A percentile compares a stretch with the other conserved stretches of the same genome.
phyloP scores from a whole-genome alignment of 1,139 yeast genomes.

The Pichia cactophila region DNA sequence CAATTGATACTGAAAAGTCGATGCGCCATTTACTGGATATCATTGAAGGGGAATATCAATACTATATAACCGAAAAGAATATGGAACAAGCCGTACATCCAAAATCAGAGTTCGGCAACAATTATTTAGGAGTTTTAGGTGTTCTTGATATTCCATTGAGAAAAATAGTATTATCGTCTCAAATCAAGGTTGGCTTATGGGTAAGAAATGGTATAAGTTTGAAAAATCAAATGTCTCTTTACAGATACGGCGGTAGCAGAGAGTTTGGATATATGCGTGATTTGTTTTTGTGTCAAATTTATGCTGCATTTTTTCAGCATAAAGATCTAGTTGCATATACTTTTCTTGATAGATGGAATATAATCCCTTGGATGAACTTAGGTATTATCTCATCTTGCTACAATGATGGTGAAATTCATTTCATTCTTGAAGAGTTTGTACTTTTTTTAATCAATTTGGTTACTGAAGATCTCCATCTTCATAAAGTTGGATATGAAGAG shows the following conservation, averaged over 20 bases:
- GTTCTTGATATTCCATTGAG: constrained; percentile 72
- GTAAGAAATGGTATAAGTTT: constrained; percentile 66
- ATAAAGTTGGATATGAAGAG: constrained; percentile 43
- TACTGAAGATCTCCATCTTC: constrained; percentile 59
- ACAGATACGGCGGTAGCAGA: constrained; percentile 72
- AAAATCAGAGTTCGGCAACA: not conserved
- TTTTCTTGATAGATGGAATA: constrained; percentile 63
- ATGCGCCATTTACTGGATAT: constrained; percentile 14
- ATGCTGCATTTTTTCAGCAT: constrained; percentile 43
- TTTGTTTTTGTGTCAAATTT: constrained; percentile 61
- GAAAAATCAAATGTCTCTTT: constrained; percentile 70
- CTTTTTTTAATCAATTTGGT: constrained; percentile 62
- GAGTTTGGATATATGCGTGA: constrained; percentile 80
- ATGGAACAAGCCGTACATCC: not conserved
- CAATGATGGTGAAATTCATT: constrained; percentile 31
- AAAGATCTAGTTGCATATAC: constrained; percentile 54
- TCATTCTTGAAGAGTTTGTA: constrained; percentile 73
- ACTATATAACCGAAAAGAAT: constrained; percentile 7
- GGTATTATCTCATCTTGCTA: constrained; percentile 36
- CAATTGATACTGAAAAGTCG: constrained; percentile 25
- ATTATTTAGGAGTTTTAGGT: constrained; percentile 25
- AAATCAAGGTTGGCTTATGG: constrained; percentile 53
- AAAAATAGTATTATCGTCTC: constrained; percentile 52
- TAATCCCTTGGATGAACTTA: constrained; percentile 44
- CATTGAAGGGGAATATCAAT: constrained; percentile 17